phyloP scores from a whole-genome alignment of 2,329 filamentous ascomycete genomes.

The Celoporthe dispersa region DNA sequence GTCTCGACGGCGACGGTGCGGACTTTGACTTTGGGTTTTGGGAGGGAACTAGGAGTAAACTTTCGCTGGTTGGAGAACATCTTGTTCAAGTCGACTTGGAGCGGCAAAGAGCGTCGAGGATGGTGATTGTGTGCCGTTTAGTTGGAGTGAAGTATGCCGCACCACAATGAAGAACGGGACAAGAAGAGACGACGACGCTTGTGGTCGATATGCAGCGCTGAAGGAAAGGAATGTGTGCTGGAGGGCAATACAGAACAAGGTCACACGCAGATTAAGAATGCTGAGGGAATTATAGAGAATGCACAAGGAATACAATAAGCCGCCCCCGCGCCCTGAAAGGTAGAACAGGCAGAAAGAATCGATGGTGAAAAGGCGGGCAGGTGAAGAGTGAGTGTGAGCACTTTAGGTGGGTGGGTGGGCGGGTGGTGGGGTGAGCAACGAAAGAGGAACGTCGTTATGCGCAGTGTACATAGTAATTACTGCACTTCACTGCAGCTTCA shows the following conservation, averaged over 20 bases:
- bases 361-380: neutral
- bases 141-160: neutral
- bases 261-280: neutral
- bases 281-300: neutral
- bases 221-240: neutral
- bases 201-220: neutral
- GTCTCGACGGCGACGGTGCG: constrained; percentile 27
- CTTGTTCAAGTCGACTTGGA: neutral
- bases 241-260: constrained; percentile 1
- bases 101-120: neutral
- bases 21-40: constrained; percentile 27
- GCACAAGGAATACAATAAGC: neutral
- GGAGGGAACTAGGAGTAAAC: constrained; percentile 24
- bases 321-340: neutral
- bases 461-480: neutral
- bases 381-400: neutral
- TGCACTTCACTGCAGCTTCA: neutral
- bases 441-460: neutral
- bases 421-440: neutral
- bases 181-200: neutral
- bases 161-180: neutral
- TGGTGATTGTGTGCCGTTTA: neutral
- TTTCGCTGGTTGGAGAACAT: constrained; percentile 29
- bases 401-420: neutral
- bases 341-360: neutral